Percentiles rank a stretch among this genome's conserved stretches.
Evolutionary conservation across 2,329 filamentous ascomycete genomes (phyloP).

Genomic region (Cadophora malorum): DNA sequence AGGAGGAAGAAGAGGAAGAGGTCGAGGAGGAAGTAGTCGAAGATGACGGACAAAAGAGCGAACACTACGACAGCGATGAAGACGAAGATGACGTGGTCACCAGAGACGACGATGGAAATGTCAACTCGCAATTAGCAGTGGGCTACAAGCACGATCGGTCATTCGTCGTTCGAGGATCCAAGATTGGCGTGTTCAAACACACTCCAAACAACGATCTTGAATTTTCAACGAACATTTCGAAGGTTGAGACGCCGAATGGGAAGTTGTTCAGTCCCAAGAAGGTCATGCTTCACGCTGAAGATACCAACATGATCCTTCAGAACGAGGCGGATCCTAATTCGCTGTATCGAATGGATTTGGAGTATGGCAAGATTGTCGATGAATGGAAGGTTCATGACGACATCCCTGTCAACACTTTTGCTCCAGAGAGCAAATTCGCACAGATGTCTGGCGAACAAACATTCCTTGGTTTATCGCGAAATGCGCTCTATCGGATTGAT

Average conservation of each 20-base stretch:
- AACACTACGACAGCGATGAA: slow-evolving; percentile 77
- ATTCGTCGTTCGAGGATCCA: slow-evolving; percentile 94
- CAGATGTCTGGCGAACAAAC: slow-evolving; percentile 97
- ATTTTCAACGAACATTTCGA: slow-evolving; percentile 96
- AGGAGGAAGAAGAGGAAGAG: slow-evolving; percentile 55
- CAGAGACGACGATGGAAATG: slow-evolving; percentile 75
- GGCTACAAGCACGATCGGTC: slow-evolving; percentile 97
- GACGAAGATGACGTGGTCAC: slow-evolving; percentile 79
- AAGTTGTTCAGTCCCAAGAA: slow-evolving; percentile 89
- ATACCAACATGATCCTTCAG: slow-evolving; percentile 47
- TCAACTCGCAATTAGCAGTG: slow-evolving; percentile 93
- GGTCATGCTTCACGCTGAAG: slow-evolving; percentile 47
- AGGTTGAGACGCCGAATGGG: slow-evolving; percentile 87
- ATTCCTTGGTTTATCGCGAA: slow-evolving; percentile 90
- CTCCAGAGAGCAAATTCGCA: slow-evolving; percentile 95
- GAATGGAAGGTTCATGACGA: slow-evolving; percentile 99
- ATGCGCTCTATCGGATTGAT: slow-evolving; percentile 92
- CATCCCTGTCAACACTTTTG: slow-evolving; percentile 89
- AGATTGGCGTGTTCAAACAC: slow-evolving; percentile 99
- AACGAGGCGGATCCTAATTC: slow-evolving; percentile 76
- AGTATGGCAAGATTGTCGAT: slow-evolving; percentile 97
- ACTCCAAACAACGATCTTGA: slow-evolving; percentile 90
- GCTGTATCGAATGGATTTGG: slow-evolving; percentile 95
- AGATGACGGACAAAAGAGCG: slow-evolving; percentile 70
- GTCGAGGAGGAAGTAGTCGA: slow-evolving; percentile 61